Evolutionary conservation across 2,329 filamentous ascomycete species (phyloP), one percentile per base, ranked within the genome.

Genomic region (Chlorencoelia australis): DNA sequence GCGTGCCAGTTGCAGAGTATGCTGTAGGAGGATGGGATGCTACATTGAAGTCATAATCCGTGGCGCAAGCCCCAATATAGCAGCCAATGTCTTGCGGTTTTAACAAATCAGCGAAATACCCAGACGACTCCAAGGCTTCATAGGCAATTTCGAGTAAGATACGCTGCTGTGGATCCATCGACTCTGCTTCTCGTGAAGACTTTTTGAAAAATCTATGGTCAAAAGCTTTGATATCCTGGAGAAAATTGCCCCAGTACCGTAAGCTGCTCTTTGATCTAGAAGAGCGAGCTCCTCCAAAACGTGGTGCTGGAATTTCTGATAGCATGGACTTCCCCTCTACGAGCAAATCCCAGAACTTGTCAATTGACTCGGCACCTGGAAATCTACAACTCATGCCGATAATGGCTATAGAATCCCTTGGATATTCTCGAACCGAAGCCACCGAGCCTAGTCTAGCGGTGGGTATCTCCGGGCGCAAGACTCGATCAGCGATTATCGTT

Each of bases 281-380:
- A 17, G 24, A 3, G 15, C 71, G 75, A 29, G 79, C 68, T 11
- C 76, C 73, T 38, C 81, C 73, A 58, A 85, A 87, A 8, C 82
- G 72, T 48, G 85, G 77, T 3, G 70, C 55, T 1, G 81, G 79
- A 4, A 67, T 54, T 43, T 60, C 57, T 25, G 54, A 68, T 54
- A 84, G 79, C 19, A 83, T 80, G 53, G 85, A 81, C 7, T 84
- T 68, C 9, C 81, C 82, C 56, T 79, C 75, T 52, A 75, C 71
- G 14, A 87, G 66, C 6, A 87, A 64, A 41, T 83, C 75, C 82
- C 82, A 86, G 24, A 86, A 73, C 36, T 73, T 71, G 39, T 84
- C 77, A 3, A 56, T 21, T 7, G 47, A 38, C 9, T 56, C 48
- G 0, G 55, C 56, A 2, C 55, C 55, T 1, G 58, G 49, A 8